Evolutionary conservation across 176 grass and related monocot genomes (phyloP).

Genomic region (Avena insularis): DNA sequence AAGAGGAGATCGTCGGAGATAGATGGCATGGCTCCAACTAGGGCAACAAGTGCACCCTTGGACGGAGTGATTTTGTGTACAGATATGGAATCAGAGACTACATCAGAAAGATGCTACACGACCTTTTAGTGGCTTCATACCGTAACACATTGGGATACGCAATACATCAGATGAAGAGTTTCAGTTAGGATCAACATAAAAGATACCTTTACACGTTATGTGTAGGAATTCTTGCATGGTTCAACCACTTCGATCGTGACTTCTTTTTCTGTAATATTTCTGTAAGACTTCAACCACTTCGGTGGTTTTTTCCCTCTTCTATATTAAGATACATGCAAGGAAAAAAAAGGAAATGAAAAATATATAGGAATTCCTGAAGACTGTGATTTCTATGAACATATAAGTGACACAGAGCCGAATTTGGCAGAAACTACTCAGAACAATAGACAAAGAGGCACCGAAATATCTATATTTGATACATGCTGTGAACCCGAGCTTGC

Average conservation of each 20-base stretch:
- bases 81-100: neutral
- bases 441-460: neutral
- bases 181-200: neutral
- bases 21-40: conserved; percentile 67
- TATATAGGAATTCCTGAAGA: neutral
- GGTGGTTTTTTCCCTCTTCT: too few species aligned
- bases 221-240: neutral
- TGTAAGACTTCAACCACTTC: too few species aligned
- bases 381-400: neutral
- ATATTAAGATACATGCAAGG: too few species aligned
- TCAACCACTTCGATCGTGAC: too few species aligned
- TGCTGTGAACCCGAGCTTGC: neutral
- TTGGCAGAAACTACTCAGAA: neutral
- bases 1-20: conserved; percentile 43
- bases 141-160: neutral
- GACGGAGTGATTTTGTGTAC: conserved; percentile 30
- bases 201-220: neutral
- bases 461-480: neutral
- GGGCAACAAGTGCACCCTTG: conserved; percentile 72
- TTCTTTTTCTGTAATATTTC: too few species aligned
- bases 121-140: neutral
- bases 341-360: neutral
- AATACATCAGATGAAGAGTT: neutral
- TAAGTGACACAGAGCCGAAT: neutral
- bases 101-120: neutral